Percentiles rank a stretch among this genome's conserved stretches.
Evolutionary conservation across 768 basidiomycete species (phyloP).

Genomic region (Phaeotremella skinneri): DNA sequence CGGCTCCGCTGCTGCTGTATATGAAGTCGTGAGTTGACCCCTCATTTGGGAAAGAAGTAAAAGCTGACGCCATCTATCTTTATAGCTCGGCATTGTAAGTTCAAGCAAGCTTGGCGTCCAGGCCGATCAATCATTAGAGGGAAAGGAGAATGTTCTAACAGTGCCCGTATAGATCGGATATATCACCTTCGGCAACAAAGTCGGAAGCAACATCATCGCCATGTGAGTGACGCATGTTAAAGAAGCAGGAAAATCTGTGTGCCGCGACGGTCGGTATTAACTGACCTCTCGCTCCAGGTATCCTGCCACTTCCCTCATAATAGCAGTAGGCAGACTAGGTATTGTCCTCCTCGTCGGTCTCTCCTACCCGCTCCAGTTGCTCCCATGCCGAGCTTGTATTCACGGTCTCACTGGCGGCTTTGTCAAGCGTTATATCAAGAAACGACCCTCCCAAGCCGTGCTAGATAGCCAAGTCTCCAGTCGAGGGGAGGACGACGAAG

Average conservation of each 20-base stretch:
- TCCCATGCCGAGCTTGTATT: slow-evolving; percentile 86
- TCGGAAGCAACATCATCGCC: slow-evolving; percentile 87
- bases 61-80: slow-evolving; percentile 9
- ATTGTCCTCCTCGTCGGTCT: slow-evolving; percentile 87
- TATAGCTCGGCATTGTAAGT: slow-evolving; percentile 40
- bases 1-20: slow-evolving; percentile 74
- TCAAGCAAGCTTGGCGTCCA: background rate
- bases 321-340: slow-evolving; percentile 87
- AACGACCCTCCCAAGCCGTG: slow-evolving; percentile 6
- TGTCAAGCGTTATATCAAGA: slow-evolving; percentile 16
- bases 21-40: slow-evolving; percentile 72
- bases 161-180: slow-evolving; percentile 69
- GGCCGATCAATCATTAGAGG: background rate
- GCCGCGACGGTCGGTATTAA: background rate
- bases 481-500: slow-evolving; percentile 28
- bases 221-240: slow-evolving; percentile 65
- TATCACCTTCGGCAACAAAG: slow-evolving; percentile 86
- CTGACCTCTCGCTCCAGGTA: slow-evolving; percentile 33
- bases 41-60: background rate
- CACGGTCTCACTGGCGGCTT: slow-evolving; percentile 57
- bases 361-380: slow-evolving; percentile 90
- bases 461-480: background rate
- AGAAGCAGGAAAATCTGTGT: background rate
- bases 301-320: slow-evolving; percentile 72
- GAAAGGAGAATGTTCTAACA: background rate